phyloP scores from a whole-genome alignment of 2,329 filamentous ascomycete species.

The Metarhizium anisopliae region DNA sequence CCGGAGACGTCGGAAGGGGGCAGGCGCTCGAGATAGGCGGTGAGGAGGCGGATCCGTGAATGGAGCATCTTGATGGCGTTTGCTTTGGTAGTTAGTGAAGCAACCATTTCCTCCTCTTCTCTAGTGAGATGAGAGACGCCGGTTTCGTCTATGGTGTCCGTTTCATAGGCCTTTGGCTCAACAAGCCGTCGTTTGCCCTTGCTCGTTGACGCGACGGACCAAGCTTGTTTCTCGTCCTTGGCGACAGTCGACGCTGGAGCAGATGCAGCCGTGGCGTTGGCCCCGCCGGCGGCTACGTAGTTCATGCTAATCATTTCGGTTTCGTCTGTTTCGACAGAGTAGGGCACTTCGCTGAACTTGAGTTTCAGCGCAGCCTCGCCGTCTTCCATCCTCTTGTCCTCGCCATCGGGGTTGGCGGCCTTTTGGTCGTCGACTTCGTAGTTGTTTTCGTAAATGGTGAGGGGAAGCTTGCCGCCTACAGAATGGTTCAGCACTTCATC shows the following conservation, averaged over 20 bases:
- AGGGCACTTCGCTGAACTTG: slow-evolving; percentile 75
- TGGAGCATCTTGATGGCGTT: slow-evolving; percentile 94
- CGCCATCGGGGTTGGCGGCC: slow-evolving; percentile 35
- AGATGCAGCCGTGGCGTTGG: slow-evolving; percentile 53
- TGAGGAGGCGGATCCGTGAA: slow-evolving; percentile 62
- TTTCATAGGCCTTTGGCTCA: slow-evolving; percentile 19
- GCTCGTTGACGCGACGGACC: slow-evolving; percentile 37
- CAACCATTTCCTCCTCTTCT: slow-evolving; percentile 53
- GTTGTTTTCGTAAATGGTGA: slow-evolving; percentile 84
- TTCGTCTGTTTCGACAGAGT: slow-evolving; percentile 85
- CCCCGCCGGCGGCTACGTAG: slow-evolving; percentile 77
- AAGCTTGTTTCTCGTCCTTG: slow-evolving; percentile 32
- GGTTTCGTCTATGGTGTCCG: slow-evolving; percentile 25
- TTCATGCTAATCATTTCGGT: slow-evolving; percentile 98
- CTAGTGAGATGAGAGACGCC: slow-evolving; percentile 34
- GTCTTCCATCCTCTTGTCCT: slow-evolving; percentile 67
- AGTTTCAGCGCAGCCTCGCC: slow-evolving; percentile 47
- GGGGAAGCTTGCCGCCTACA: slow-evolving; percentile 70
- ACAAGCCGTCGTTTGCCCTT: slow-evolving; percentile 42
- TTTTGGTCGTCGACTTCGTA: slow-evolving; percentile 59
- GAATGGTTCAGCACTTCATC: slow-evolving; percentile 42
- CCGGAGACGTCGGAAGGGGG: slow-evolving; percentile 55
- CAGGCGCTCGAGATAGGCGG: slow-evolving; percentile 66
- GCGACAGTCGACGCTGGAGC: slow-evolving; percentile 30
- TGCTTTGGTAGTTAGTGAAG: slow-evolving; percentile 70